Evolutionary conservation across 495 filamentous ascomycete species (phyloP).

Genomic region (Penicillium psychrofluorescens): DNA sequence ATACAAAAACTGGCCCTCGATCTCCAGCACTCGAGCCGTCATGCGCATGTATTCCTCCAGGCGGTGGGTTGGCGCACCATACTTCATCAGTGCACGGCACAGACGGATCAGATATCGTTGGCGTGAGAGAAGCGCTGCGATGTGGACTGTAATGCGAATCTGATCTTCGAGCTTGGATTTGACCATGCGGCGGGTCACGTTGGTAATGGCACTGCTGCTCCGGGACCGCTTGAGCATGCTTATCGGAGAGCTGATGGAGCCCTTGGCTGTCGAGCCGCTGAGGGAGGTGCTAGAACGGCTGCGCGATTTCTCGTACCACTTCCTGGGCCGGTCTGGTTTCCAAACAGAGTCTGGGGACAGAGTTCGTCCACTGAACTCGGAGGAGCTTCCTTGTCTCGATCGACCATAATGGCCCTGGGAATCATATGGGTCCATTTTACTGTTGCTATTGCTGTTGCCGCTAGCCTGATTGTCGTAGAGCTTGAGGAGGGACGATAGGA

Average conservation of each 20-base stretch:
- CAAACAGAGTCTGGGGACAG: slow-evolving; percentile 30
- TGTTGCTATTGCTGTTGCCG: slow-evolving; percentile 4
- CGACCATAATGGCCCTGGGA: slow-evolving; percentile 23
- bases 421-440: not conserved
- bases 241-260: slow-evolving; percentile 21
- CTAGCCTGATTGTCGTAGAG: slow-evolving; percentile 48
- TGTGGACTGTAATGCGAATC: slow-evolving; percentile 79
- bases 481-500: slow-evolving; percentile 72
- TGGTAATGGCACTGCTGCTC: slow-evolving; percentile 31
- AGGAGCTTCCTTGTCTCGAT: slow-evolving; percentile 26
- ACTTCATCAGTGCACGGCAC: slow-evolving; percentile 81
- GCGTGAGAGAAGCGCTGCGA: slow-evolving; percentile 74
- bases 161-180: slow-evolving; percentile 52
- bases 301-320: slow-evolving; percentile 58
- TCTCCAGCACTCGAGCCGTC: slow-evolving; percentile 81
- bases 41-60: slow-evolving; percentile 85
- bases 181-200: slow-evolving; percentile 37
- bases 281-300: slow-evolving; percentile 44
- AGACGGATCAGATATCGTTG: slow-evolving; percentile 81
- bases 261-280: slow-evolving; percentile 39
- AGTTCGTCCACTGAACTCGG: slow-evolving; percentile 23
- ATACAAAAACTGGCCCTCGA: slow-evolving; percentile 87
- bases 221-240: slow-evolving; percentile 38
- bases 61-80: slow-evolving; percentile 71
- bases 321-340: slow-evolving; percentile 37